Evolutionary conservation across 768 basidiomycete genomes (phyloP), one percentile per base, ranked within the genome.

Genomic region (Leccinum rimulosum): DNA sequence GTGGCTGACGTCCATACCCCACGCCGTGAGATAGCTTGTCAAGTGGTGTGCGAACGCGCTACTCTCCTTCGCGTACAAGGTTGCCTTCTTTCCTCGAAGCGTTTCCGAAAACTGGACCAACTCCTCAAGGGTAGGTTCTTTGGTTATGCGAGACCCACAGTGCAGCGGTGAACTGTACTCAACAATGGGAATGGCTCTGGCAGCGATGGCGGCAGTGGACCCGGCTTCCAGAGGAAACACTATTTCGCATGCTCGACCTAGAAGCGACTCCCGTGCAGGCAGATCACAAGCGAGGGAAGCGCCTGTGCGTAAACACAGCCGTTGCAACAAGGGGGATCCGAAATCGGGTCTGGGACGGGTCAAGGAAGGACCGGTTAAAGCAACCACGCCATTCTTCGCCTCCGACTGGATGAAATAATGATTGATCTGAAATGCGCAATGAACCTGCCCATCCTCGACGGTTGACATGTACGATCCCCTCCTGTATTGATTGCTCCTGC

Each of bases 1-100:
- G 74, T 95, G 93, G 54, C 84, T 87, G 47, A 98, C 87, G 66
- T 96, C 93, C 87, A 98, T 83, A 12, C 95, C 95, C 96, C 96
- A 98, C 6, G 90, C 84, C 22, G 91, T 91, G 58, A 99, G 80
- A 74, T 96, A 97, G 64, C 89, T 90, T 27, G 95, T 95, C 36
- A 99, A 78, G 72, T 97, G 93, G 54, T 89, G 91, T 0, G 95
- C 95, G 68, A 98, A 99, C 3, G 87, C 84, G 43, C 92, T 91
- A 62, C 83, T 85, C n/a, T 93, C 83, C 67, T 85, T 88, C 7
- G 96, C 93, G 68, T 95, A 91, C 28, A 99, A 75, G 0, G 84
- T 84, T 0, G 89, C 95, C 64, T 84, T 88, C 74, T 88, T 92
- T 14, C 94, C 93, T 67, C 86, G 86, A 52, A 98, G 74, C 6